A percentile compares a stretch with the other conserved stretches of the same genome.
Evolutionary conservation across 2,329 filamentous ascomycete species (phyloP).

Genomic region (Chaetomiaceae sp.): DNA sequence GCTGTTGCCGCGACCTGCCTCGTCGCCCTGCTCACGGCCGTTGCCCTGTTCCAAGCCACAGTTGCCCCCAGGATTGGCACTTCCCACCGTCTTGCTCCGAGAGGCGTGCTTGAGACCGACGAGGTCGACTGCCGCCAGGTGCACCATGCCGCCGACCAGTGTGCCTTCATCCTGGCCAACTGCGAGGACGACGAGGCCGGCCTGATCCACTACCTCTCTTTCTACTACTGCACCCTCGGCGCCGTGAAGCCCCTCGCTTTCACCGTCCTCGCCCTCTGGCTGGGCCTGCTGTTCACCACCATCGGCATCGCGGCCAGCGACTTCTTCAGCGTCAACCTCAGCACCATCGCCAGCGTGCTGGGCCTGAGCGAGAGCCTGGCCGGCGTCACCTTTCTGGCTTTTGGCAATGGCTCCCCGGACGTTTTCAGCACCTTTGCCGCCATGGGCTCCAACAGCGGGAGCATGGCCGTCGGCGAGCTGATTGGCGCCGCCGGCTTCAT

Average conservation of each 20-base stretch:
- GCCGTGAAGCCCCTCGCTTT: constrained; percentile 74
- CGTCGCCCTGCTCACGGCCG: constrained; percentile 43
- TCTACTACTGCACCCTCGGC: constrained; percentile 82
- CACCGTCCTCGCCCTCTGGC: constrained; percentile 71
- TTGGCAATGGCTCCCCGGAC: constrained; percentile 96
- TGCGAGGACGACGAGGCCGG: constrained; percentile 89
- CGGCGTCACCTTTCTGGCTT: constrained; percentile 92
- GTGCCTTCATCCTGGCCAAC: constrained; percentile 75
- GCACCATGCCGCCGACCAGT: constrained; percentile 73
- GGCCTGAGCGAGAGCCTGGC: constrained; percentile 95
- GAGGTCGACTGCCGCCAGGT: constrained; percentile 68
- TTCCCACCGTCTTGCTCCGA: background rate
- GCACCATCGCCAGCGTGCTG: constrained; percentile 82
- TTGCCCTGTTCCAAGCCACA: constrained; percentile 36
- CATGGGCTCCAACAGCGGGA: constrained; percentile 96
- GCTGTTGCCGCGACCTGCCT: constrained; percentile 47
- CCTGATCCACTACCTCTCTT: constrained; percentile 76
- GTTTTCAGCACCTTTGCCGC: constrained; percentile 98
- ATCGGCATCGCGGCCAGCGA: constrained; percentile 97
- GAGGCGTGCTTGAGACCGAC: constrained; percentile 13
- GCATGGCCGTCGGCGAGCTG: constrained; percentile 89
- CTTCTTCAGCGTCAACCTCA: constrained; percentile 96
- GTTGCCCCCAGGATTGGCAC: constrained; percentile 4
- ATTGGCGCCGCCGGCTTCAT: constrained; percentile 96
- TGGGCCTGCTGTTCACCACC: constrained; percentile 86